Base-by-base conservation (phyloP, 2,329 filamentous ascomycete species). In the Exserohilum rostratum region DNA sequence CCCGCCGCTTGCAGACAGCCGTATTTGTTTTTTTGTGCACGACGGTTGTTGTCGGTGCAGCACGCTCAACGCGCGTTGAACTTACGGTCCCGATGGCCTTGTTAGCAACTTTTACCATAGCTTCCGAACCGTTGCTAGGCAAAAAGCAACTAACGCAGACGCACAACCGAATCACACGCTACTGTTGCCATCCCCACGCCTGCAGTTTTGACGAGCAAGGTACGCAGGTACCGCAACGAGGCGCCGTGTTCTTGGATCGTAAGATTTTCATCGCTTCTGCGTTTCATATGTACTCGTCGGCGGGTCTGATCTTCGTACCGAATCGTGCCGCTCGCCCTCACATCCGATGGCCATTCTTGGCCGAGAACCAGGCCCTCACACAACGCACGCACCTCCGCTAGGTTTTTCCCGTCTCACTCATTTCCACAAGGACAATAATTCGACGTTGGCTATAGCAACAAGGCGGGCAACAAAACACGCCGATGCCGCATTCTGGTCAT, bases 71-170 rank as follows among this genome's bases (percentile, higher is more conserved):
- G 18, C 15, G 6, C 46, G n/a, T n/a, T 29, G 25, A 27, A 12
- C 30, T 22, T 11, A 12, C 27, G 33, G 34, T 40, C 33, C 38
- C 31, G 17, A 35, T 50, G 39, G 20, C 53, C 30, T 53, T 33
- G 18, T 13, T 55, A 43, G 50, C 39, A 15, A 27, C 29, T 15
- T 50, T 51, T 52, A 37, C 37, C 50, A 61, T 49, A 50, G 50
- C 50, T 47, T 25, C 30, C 46, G 46, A 50, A 40, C 53, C 55
- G 58, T 61, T 63, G 55, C 47, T 50, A 42, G 55, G 27, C 22
- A 25, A 54, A 55, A 18, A 22, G 35, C 25, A 43, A 52, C 53
- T 57, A 57, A 56, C 55, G 58, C 56, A 55, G 34, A 29, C 37
- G 18, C 29, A 20, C 18, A 57, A 46, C 44, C 51, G 53, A 61